phyloP scores from a whole-genome alignment of 2,329 filamentous ascomycete species.

The Phaeophleospora eucalypticola region DNA sequence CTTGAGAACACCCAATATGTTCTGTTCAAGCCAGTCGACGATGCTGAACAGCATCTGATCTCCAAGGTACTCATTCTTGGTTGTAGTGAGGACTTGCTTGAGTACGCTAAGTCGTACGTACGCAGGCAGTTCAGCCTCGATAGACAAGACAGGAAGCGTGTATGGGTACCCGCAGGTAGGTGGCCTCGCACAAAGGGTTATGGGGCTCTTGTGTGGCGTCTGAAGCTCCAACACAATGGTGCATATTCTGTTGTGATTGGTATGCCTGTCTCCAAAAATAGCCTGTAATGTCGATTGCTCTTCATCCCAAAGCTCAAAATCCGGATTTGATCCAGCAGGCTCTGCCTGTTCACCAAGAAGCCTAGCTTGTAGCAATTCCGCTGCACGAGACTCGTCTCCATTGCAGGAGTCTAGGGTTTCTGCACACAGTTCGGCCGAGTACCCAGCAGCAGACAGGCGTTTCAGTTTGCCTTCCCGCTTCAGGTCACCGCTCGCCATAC shows the following conservation, averaged over 20 bases:
- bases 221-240: slow-evolving; percentile 62
- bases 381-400: slow-evolving; percentile 71
- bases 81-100: slow-evolving; percentile 68
- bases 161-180: slow-evolving; percentile 68
- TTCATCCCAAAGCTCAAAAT: slow-evolving; percentile 68
- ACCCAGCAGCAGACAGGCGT: slow-evolving; percentile 75
- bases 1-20: slow-evolving; percentile 76
- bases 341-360: slow-evolving; percentile 46
- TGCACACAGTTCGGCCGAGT: slow-evolving; percentile 77
- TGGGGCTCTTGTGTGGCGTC: slow-evolving; percentile 40
- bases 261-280: slow-evolving; percentile 75
- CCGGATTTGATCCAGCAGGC: slow-evolving; percentile 32
- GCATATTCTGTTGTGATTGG: slow-evolving; percentile 53
- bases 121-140: slow-evolving; percentile 69
- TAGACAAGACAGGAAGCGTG: slow-evolving; percentile 62
- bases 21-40: slow-evolving; percentile 85
- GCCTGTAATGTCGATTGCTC: slow-evolving; percentile 80
- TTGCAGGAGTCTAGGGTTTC: slow-evolving; percentile 67
- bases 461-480: slow-evolving; percentile 78
- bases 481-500: slow-evolving; percentile 76
- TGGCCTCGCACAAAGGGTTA: slow-evolving; percentile 63
- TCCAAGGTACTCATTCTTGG: slow-evolving; percentile 66
- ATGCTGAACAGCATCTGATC: slow-evolving; percentile 90
- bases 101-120: slow-evolving; percentile 91
- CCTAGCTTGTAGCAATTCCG: slow-evolving; percentile 71